Evolutionary conservation across 73 alveolate genomes (phyloP).

Genomic region (Paramecium sonneborni): DNA sequence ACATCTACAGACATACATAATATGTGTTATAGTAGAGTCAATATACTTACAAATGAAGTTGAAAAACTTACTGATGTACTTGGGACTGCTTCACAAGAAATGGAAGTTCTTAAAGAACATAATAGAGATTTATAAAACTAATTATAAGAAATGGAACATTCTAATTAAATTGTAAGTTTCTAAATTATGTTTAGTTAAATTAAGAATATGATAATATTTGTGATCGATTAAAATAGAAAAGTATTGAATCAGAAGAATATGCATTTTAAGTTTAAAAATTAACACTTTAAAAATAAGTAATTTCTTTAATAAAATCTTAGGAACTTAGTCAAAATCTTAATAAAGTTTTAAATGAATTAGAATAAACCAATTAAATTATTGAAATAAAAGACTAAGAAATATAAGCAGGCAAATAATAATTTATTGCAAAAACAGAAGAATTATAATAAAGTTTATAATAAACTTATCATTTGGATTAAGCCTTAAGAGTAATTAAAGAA

Average conservation of each 20-base stretch:
- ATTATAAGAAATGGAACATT: background rate
- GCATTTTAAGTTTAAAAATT: background rate
- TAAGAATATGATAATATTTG: background rate
- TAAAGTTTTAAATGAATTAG: background rate
- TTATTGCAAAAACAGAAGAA: constrained; percentile 25
- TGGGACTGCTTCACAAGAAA: background rate
- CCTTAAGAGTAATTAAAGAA: background rate
- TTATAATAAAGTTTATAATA: background rate
- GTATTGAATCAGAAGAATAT: constrained; percentile 26
- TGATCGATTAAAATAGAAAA: background rate
- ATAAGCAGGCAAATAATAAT: background rate
- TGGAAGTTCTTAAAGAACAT: background rate
- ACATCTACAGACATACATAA: constrained; percentile 6
- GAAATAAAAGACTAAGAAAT: background rate
- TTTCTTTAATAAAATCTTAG: background rate
- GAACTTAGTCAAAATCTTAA: background rate
- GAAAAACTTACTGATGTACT: constrained; percentile 34
- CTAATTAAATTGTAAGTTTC: background rate
- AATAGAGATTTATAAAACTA: background rate
- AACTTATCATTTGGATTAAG: background rate
- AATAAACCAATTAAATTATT: background rate
- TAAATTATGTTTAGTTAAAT: background rate
- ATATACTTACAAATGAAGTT: constrained; percentile 14
- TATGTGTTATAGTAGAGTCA: constrained; percentile 42
- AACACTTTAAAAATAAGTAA: background rate